Conservation (phyloP, 2,329 filamentous ascomycete genomes). For the Lojkania enalia region DNA sequence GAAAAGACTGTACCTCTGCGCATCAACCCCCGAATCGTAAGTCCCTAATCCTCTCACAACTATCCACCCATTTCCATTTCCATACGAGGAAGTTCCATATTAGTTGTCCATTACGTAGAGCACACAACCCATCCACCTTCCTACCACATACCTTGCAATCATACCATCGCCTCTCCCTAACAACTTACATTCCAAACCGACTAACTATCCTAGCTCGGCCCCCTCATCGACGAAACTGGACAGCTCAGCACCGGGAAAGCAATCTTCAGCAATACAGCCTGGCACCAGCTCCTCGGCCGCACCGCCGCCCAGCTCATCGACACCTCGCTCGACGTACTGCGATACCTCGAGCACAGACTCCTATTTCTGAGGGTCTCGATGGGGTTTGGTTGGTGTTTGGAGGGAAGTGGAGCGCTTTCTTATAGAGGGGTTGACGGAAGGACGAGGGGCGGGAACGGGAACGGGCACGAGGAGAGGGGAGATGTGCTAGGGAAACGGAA, state of each 20-base stretch:
- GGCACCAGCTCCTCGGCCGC: slow-evolving; percentile 55
- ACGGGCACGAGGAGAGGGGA: slow-evolving; percentile 14
- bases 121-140: too few relatives aligned
- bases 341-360: slow-evolving; percentile 56
- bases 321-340: slow-evolving; percentile 46
- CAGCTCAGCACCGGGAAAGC: slow-evolving; percentile 56
- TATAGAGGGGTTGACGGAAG: slow-evolving; percentile 9
- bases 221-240: slow-evolving; percentile 60
- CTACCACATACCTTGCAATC: background rate
- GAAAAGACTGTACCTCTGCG: slow-evolving; percentile 40
- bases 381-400: slow-evolving; percentile 58
- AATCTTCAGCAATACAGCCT: slow-evolving; percentile 58
- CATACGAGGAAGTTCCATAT: too few relatives aligned
- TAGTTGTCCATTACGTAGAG: too few relatives aligned
- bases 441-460: slow-evolving; percentile 9
- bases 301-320: slow-evolving; percentile 49
- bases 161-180: background rate
- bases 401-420: slow-evolving; percentile 10
- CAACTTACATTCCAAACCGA: slow-evolving; percentile 1
- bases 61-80: background rate
- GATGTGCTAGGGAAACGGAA: slow-evolving; percentile 6
- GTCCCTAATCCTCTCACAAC: slow-evolving; percentile 7
- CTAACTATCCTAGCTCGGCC: slow-evolving; percentile 39
- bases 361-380: slow-evolving; percentile 58
- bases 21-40: slow-evolving; percentile 49